These are phyloP conservation scores for Saccharum hybrid DNA, from an alignment of 202 grass and related monocot genomes.

Conservation along the genomic window DNA sequence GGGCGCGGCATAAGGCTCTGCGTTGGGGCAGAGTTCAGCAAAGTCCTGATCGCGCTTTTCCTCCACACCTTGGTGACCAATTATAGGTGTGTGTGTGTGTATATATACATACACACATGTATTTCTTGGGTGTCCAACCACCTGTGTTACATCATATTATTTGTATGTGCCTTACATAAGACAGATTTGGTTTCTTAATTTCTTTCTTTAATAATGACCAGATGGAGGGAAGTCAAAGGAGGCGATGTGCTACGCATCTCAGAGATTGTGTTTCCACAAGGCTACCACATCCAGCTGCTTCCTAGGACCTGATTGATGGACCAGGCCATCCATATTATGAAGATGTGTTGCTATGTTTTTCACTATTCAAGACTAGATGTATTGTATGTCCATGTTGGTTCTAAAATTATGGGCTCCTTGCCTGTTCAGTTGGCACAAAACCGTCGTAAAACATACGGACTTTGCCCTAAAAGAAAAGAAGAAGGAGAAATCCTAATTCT, in stretches of 20 bases:
- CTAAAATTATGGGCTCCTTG: background rate
- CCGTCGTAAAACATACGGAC: too few relatives aligned
- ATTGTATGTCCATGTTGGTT: background rate
- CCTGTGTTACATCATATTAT: background rate
- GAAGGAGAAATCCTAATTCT: too few relatives aligned
- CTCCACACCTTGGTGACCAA: constrained; percentile 60
- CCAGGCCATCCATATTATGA: background rate
- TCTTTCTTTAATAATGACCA: background rate
- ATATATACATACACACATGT: background rate
- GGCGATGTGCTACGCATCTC: background rate
- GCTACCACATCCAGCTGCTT: background rate
- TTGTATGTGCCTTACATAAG: background rate
- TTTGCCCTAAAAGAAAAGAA: too few relatives aligned
- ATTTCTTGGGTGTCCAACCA: background rate
- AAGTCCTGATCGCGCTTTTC: constrained; percentile 54
- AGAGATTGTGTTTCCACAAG: background rate
- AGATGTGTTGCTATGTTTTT: background rate
- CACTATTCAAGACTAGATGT: too few relatives aligned
- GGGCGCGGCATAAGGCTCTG: constrained; percentile 63
- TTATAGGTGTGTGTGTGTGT: background rate
- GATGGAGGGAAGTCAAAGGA: background rate
- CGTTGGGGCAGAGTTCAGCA: constrained; percentile 60
- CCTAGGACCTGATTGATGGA: background rate
- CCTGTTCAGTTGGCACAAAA: too few relatives aligned
- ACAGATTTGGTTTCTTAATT: background rate